phyloP scores from a whole-genome alignment of 179 eudicot genomes.

The Camellia oleifera region DNA sequence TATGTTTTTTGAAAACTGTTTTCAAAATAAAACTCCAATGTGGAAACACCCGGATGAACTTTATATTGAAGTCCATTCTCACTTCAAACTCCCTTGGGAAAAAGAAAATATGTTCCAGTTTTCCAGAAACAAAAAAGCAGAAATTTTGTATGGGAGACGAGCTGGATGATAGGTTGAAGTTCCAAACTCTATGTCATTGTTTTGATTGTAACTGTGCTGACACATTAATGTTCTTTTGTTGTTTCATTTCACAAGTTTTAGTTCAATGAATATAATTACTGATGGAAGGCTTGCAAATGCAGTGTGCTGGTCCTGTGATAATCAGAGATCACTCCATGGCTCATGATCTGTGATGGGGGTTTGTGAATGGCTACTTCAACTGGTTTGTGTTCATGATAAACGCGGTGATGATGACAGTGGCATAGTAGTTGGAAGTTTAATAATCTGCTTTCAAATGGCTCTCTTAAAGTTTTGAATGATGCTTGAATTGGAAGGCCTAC shows the following conservation, averaged over 20 bases:
- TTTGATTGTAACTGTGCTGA: neutral
- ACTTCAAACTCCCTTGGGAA: neutral
- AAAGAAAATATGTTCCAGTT: neutral
- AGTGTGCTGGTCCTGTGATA: neutral
- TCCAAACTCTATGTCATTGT: neutral
- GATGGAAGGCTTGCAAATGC: slow-evolving; percentile 16
- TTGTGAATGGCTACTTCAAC: slow-evolving; percentile 22
- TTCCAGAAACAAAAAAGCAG: neutral
- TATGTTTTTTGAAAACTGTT: neutral
- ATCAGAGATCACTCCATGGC: neutral
- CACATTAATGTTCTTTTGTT: neutral
- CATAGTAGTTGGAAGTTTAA: neutral
- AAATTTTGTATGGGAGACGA: no score
- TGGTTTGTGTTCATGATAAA: slow-evolving; percentile 13
- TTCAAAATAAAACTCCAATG: neutral
- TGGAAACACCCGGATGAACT: neutral
- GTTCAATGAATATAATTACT: neutral
- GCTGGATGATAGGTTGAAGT: neutral
- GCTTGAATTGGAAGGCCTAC: neutral
- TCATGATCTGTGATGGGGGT: slow-evolving; percentile 18
- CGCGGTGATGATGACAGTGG: slow-evolving; percentile 14
- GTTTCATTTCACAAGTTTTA: neutral
- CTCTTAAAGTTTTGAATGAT: neutral
- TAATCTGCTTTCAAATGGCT: neutral
- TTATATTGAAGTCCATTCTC: neutral